Percentiles rank a stretch among this genome's conserved stretches.
These are phyloP conservation scores for Exutisphaerella laricina DNA, from an alignment of 2,329 filamentous ascomycete genomes.

Conservation along the genomic window DNA sequence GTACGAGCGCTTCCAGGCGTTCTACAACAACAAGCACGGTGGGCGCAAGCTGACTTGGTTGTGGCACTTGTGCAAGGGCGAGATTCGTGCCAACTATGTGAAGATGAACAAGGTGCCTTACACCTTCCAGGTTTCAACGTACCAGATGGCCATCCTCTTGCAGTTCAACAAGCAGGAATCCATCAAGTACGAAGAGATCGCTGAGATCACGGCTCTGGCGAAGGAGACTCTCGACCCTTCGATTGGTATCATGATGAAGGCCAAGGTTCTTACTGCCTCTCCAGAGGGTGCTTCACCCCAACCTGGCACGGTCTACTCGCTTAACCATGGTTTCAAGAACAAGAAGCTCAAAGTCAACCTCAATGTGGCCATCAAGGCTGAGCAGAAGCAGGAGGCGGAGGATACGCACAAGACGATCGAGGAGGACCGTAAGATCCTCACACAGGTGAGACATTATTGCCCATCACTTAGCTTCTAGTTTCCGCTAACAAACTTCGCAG, in stretches of 20 bases:
- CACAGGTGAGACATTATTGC: constrained; percentile 65
- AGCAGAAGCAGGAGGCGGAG: constrained; percentile 91
- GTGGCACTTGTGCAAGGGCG: constrained; percentile 97
- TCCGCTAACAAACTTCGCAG: constrained; percentile 47
- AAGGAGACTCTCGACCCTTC: constrained; percentile 82
- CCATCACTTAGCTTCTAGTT: neutral
- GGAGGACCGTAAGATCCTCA: constrained; percentile 90
- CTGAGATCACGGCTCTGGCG: constrained; percentile 70
- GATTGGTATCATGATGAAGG: constrained; percentile 81
- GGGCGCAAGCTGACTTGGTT: constrained; percentile 96
- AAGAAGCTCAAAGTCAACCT: constrained; percentile 98
- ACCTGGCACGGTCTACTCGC: constrained; percentile 69
- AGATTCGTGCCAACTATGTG: constrained; percentile 89
- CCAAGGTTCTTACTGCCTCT: constrained; percentile 73
- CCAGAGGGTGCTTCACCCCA: constrained; percentile 70
- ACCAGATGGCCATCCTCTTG: constrained; percentile 93
- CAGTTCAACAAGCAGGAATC: constrained; percentile 90
- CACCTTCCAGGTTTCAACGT: constrained; percentile 95
- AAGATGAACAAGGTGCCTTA: constrained; percentile 83
- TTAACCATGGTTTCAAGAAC: constrained; percentile 95
- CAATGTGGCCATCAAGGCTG: constrained; percentile 89
- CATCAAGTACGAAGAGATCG: constrained; percentile 82
- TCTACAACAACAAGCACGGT: constrained; percentile 95
- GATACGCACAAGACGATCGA: constrained; percentile 99
- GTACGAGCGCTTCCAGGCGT: constrained; percentile 81